Evolutionary conservation across 306 rosid species (phyloP), one percentile per base, ranked within the genome.

Genomic region (Inga leiocalycina): DNA sequence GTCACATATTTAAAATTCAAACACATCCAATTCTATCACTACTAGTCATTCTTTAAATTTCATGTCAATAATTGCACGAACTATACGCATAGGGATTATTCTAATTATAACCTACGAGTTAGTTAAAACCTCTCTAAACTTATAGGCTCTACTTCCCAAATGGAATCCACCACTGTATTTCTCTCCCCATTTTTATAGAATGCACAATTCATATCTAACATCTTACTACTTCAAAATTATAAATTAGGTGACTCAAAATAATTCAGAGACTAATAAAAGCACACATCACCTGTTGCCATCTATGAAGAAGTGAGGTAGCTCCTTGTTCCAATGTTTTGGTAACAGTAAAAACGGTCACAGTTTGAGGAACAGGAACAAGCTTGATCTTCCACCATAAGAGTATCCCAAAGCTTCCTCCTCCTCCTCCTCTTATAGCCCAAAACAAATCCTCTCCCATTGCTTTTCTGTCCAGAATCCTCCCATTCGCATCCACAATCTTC

Each of bases 371-470:
- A 15, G 71, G 71, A 32, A 66, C 71, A 15, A 66, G 43, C 11
- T 32, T 66, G 71, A 66, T 34, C 71, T 66, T 64, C 69, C 69
- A 64, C 69, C 69, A 13, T 15, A 66, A 3, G 7, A 66, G 44
- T 4, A 66, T 66, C 43, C 71, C 71, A 16, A 66, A 66, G 71
- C 71, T 66, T 14, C 43, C 43, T 15, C 71, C 71, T 66, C 71
- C 71, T 4, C 71, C 71, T 14, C 71, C 71, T 66, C 71, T 14
- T 0, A 66, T 32, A 4, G 71, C 71, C 71, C 71, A 66, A 34
- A 66, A 66, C 71, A 32, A 8, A 5, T 66, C 44, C 19, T 66
- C 71, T 34, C 43, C 43, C 71, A 66, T 66, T n/a, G 43, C 43
- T 66, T 14, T 11, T 34, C 71, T 66, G 44, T 66, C 44, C 12